A percentile compares a stretch with the other conserved stretches of the same genome.
Evolutionary conservation across 2,329 filamentous ascomycete genomes (phyloP).

Genomic region (Pseudogymnoascus sp.): DNA sequence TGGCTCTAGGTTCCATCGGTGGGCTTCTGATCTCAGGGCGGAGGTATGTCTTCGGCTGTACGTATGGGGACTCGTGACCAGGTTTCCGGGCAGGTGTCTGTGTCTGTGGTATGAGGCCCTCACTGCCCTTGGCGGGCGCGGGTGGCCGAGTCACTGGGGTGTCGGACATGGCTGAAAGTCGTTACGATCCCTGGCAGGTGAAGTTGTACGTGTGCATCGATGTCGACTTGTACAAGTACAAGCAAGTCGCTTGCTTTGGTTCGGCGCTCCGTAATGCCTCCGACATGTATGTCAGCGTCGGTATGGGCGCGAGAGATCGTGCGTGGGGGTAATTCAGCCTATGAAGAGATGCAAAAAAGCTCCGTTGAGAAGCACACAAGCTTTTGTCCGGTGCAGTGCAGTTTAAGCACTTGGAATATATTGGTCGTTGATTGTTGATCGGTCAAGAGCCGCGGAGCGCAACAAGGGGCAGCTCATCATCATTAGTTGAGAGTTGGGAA

Average conservation of each 20-base stretch:
- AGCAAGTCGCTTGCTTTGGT: constrained; percentile 6
- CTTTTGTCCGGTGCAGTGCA: background rate
- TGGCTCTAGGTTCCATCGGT: constrained; percentile 31
- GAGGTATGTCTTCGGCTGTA: constrained; percentile 31
- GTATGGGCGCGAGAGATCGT: background rate
- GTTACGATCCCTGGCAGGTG: constrained; percentile 14
- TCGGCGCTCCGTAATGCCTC: constrained; percentile 4
- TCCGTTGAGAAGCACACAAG: background rate
- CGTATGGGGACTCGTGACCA: constrained; percentile 26
- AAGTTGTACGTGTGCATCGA: constrained; percentile 13
- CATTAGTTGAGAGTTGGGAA: background rate
- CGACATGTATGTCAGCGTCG: background rate
- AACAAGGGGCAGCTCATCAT: constrained; percentile 8
- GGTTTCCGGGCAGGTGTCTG: constrained; percentile 21
- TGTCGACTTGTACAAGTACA: constrained; percentile 6
- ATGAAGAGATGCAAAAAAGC: background rate
- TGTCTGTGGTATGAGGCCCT: constrained; percentile 19
- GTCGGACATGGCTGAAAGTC: constrained; percentile 27
- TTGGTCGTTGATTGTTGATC: background rate
- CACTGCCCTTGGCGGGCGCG: constrained; percentile 20
- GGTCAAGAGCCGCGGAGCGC: background rate
- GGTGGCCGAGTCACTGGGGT: constrained; percentile 25
- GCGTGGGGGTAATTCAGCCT: background rate
- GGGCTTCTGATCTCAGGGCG: constrained; percentile 26
- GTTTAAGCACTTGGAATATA: background rate